Base-by-base conservation (phyloP, 108 stramenopile species). In the Nitzschia sp. region DNA sequence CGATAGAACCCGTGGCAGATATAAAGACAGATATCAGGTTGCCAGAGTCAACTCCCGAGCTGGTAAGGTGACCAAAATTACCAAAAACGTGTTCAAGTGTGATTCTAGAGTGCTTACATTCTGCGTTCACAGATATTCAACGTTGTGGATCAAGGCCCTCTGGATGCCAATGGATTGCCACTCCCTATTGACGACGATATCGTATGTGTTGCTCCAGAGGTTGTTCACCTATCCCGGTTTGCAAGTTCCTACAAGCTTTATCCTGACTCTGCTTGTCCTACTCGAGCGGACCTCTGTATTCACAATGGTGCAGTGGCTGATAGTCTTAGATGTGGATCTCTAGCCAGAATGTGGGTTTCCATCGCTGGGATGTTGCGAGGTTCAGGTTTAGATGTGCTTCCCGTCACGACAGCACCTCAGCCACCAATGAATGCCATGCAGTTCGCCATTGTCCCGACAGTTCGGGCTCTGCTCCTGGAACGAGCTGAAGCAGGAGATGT, bases 401-500 rank as follows among this genome's bases (percentile, higher is more conserved):
- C 83, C 38, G 67, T 60, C 34, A 41, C 51, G 21, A 41, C 44
- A 10, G 7, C 57, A 20, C 10, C 41, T 42, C 19, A 26, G 20
- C 25, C 39, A 0, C 55, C 80, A 19, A 26, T 63, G 43, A 88
- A 89, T 66, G 75, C 82, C 29, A 72, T 90, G 81, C 61, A 80
- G 10, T 83, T 81, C 73, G 67, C 76, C n/a, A 62, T 93, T 44
- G 51, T 83, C 29, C 86, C 87, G 6, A 89, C 89, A 9, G 65
- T 93, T 38, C 77, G 71, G 54, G 69, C 64, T 0, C 51, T 93
- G 42, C 69, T 93, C 11, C 29, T 83, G 59, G 88, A 90, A 63
- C 72, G 92, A 50, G 92, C 89, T 14, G 79, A 91, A 51, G 87
- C 86, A 56, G 92, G 92, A 37, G 92, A 93, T 76, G 86, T 93